Base-by-base conservation (phyloP, 2,329 filamentous ascomycete genomes). In the Aspergillus japonicus region DNA sequence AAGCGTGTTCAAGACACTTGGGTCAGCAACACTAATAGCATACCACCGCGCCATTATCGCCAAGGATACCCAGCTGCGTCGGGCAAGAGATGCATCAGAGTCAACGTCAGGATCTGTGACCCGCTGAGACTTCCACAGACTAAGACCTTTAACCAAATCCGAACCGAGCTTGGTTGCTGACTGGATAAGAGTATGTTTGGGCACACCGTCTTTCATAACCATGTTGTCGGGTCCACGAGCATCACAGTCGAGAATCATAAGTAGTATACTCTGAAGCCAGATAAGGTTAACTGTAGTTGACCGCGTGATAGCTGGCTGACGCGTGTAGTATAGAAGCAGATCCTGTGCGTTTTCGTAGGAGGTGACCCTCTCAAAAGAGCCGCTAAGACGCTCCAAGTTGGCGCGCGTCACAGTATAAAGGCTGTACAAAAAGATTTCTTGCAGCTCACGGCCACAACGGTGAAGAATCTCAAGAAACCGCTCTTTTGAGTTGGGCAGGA, bases 241-340 rank as follows among this genome's bases (percentile, higher is more conserved):
- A 50, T 79, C 77, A 57, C 75, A 76, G 48, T 80, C 78, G 11
- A 80, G 69, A 19, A 77, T 72, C 71, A 80, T 74, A 21, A 80
- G 64, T 8, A 75, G 67, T 52, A 78, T 66, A 33, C 72, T 73
- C 61, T 79, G 77, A n/a, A 79, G 68, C 67, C 74, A 76, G 23
- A 79, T 66, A 26, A 79, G 56, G 59, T 79, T 79, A 39, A 72
- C 69, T 1, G 74, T 66, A 3, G 69, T 69, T 7, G 71, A 66
- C 16, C 76, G 73, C 26, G 73, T 64, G 26, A 73, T 64, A 19
- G 73, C 69, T 19, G 73, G 71, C 54, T 78, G 75, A 10, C 75
- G 74, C 23, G 75, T 73, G 57, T 75, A 72, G 47, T 73, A 73
- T 35, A 75, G 63, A n/a, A 78, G 59, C 35, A 75, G 64, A 56